Evolutionary conservation across 2,329 filamentous ascomycete species (phyloP), one percentile per base, ranked within the genome.

Genomic region (Hypoxylon sp.): DNA sequence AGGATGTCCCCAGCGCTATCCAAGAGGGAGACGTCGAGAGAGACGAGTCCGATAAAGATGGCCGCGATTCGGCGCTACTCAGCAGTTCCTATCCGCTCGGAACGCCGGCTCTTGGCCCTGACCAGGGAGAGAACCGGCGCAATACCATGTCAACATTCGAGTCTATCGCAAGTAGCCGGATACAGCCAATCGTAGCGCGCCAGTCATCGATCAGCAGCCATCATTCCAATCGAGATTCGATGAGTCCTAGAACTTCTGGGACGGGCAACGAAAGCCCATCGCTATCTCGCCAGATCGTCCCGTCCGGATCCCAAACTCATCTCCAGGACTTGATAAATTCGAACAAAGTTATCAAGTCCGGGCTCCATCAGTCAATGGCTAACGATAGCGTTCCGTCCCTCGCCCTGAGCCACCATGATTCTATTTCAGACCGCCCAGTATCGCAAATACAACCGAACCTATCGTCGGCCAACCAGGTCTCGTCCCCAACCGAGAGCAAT

Each of bases 271-370:
- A 90, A 43, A 90, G 87, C 57, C 88, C 88, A n/a, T 84, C 83
- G 2, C 70, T 90, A 3, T 81, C 82, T 18, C 81, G 84, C 3
- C 77, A 81, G 37, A 72, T 81, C 20, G 71, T 73, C 17, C 71
- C 73, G 13, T 83, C 81, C 2, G 71, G 77, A 7, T 83, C 83
- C 1, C 81, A 84, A 37, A 81, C 79, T 2, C 83, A 85, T 21
- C 72, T 87, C 8, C 84, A 85, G 61, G 84, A 88, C 51, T 79
- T 88, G 74, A 78, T 87, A 29, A 79, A 83, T 53, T 82, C 83
- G 3, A 86, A 87, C 69, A 86, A 83, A 66, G 80, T 74, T 5
- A 81, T 83, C 62, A 84, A 84, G 67, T 80, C 82, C 3, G 79
- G 80, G 20, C 68, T 88, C 4, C 78, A 84, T 53, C 82, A 85